Evolutionary conservation across 2,329 filamentous ascomycete species (phyloP).

Genomic region (Volutella citrinella): DNA sequence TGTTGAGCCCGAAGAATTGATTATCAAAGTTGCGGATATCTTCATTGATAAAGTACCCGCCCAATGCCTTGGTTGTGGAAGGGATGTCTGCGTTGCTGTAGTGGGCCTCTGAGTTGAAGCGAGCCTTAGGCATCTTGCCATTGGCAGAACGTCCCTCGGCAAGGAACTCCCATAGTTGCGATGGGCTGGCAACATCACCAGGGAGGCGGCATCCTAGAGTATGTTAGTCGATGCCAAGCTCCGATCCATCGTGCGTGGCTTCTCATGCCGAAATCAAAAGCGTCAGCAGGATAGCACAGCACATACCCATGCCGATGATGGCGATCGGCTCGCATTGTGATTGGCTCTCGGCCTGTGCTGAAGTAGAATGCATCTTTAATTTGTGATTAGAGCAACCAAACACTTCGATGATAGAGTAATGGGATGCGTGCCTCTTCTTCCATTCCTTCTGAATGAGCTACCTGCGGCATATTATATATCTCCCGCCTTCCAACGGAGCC

Average conservation of each 20-base stretch:
- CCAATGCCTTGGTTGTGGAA: slow-evolving; percentile 12
- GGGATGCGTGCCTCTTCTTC: too few species aligned
- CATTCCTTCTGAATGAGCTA: too few species aligned
- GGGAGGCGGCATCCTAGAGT: not conserved
- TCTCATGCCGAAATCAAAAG: too few species aligned
- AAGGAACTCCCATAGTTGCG: not conserved
- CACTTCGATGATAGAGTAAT: too few species aligned
- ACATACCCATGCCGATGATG: slow-evolving; percentile 14
- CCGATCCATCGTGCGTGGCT: not conserved
- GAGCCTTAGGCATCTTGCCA: slow-evolving; percentile 9
- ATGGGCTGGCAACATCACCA: not conserved
- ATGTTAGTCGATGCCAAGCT: not conserved
- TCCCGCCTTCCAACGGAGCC: too few species aligned
- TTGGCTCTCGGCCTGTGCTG: too few species aligned
- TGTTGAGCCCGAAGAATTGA: slow-evolving; percentile 38
- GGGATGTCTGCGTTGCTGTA: slow-evolving; percentile 28
- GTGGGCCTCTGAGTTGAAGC: slow-evolving; percentile 22
- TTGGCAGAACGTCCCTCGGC: not conserved
- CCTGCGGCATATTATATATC: too few species aligned
- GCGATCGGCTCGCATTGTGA: slow-evolving; percentile 15
- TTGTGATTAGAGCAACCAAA: too few species aligned
- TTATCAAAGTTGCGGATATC: slow-evolving; percentile 32
- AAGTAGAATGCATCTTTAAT: too few species aligned
- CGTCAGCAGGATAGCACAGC: slow-evolving; percentile 3
- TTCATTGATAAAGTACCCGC: slow-evolving; percentile 27